A percentile compares a stretch with the other conserved stretches of the same genome.
These are phyloP conservation scores for Theobroma cacao DNA, from an alignment of 345 rosid genomes.

Conservation along the genomic window DNA sequence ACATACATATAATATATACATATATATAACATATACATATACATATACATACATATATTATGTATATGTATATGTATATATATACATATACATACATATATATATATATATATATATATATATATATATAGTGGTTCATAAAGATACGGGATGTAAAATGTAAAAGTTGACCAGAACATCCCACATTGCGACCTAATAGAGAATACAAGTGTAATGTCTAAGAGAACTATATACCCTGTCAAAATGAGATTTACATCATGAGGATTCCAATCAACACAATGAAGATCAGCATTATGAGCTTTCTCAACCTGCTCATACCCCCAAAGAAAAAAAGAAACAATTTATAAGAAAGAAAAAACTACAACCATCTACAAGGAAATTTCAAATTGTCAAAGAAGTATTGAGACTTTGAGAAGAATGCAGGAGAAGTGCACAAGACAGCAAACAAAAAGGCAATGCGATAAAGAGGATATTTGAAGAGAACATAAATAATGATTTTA, in stretches of 20 bases:
- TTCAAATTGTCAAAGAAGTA: not conserved
- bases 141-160: not conserved
- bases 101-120: too few relatives aligned
- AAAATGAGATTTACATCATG: conserved; percentile 57
- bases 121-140: not conserved
- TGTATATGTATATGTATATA: too few relatives aligned
- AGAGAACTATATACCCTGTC: conserved; percentile 46
- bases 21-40: too few relatives aligned
- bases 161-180: not conserved
- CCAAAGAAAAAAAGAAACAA: not conserved
- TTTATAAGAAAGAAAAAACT: not conserved
- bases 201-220: not conserved
- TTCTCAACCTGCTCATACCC: conserved; percentile 53
- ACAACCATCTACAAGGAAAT: not conserved
- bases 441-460: not conserved
- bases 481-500: not conserved
- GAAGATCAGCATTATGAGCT: conserved; percentile 68
- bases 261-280: conserved; percentile 78
- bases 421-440: not conserved
- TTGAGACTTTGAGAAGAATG: not conserved
- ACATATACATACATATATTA: too few relatives aligned
- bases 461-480: not conserved
- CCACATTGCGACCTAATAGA: not conserved
- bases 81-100: not conserved
- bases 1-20: too few relatives aligned